Evolutionary conservation across 1,139 yeast species (phyloP), one percentile per base, ranked within the genome.

Genomic region (Meyerozyma smithsonii): DNA sequence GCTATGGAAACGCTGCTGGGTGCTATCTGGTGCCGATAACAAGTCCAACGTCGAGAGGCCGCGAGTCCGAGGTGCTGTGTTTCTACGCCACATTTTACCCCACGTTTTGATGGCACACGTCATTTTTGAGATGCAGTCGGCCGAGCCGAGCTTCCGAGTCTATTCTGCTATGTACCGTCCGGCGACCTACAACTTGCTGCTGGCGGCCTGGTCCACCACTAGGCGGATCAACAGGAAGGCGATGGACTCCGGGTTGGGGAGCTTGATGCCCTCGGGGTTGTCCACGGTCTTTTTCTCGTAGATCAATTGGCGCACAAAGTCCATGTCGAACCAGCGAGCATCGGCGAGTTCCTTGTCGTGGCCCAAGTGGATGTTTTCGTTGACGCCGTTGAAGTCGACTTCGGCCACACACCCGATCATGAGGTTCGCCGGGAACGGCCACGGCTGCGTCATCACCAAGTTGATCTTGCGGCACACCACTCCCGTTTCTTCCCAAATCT

Each of bases 401-500:
- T 73, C 70, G 0, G 87, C 96, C 42, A 89, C 59, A 59, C 97
- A 89, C 8, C 97, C 97, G 51, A 92, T 74, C 97, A 90, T 90
- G 52, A 92, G 63, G 56, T 85, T 89, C 0, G 88, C 88, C 1
- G 97, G 97, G 62, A 81, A 90, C 18, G 97, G 98, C 97, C 97
- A 89, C 5, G 97, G 96, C 60, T 89, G 97, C 7, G 92, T 77
- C 55, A 79, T 70, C 23, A 82, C 65, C 38, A 89, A 72, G 38
- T 68, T 61, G 26, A 89, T 83, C 34, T 70, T 65, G 28, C 75
- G 68, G 39, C 85, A 80, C 35, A 64, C 72, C 26, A 88, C 86
- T 4, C 98, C 98, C 2, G 97, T 82, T 60, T 90, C 98, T 59
- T 90, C 98, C 89, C 95, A 89, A 28, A 86, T 84, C 58, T 90